A percentile compares a stretch with the other conserved stretches of the same genome.
Conservation (phyloP, 2,329 filamentous ascomycete species). For the Ascochyta koolunga region DNA sequence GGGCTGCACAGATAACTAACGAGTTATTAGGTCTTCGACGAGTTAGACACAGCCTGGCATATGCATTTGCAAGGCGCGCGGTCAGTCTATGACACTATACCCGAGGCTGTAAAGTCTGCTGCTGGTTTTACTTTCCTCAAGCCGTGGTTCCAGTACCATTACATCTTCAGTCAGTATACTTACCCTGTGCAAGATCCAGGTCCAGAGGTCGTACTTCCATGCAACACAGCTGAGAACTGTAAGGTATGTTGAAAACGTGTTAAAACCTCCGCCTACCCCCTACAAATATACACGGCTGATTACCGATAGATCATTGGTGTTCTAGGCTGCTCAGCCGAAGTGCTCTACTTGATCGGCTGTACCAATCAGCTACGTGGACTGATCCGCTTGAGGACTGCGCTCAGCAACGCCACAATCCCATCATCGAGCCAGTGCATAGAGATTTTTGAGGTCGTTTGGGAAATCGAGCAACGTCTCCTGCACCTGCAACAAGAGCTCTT, state of each 20-base stretch:
- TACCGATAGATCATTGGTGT: slow-evolving; percentile 53
- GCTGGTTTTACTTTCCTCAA: slow-evolving; percentile 46
- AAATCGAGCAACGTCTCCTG: slow-evolving; percentile 25
- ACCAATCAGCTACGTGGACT: slow-evolving; percentile 43
- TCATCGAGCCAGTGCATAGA: neutral
- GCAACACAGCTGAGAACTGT: neutral
- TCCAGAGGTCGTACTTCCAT: slow-evolving; percentile 30
- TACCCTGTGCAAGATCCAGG: slow-evolving; percentile 37
- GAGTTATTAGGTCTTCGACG: slow-evolving; percentile 54
- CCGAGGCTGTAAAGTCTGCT: slow-evolving; percentile 31
- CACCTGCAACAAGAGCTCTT: slow-evolving; percentile 33
- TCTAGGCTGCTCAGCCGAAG: slow-evolving; percentile 56
- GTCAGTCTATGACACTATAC: slow-evolving; percentile 41
- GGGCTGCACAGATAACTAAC: neutral
- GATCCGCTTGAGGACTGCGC: neutral
- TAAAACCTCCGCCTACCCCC: too few relatives aligned
- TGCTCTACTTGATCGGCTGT: slow-evolving; percentile 53
- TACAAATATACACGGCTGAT: neutral
- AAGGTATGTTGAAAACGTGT: neutral
- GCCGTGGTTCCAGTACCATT: slow-evolving; percentile 58
- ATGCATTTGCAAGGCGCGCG: slow-evolving; percentile 55
- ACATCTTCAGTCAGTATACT: slow-evolving; percentile 55
- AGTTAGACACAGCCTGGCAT: slow-evolving; percentile 55
- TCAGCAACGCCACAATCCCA: neutral
- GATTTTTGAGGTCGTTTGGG: neutral